Evolutionary conservation across 164 flowering plant genomes (phyloP), one percentile per base, ranked within the genome.

Genomic region (Sextonia rubra): DNA sequence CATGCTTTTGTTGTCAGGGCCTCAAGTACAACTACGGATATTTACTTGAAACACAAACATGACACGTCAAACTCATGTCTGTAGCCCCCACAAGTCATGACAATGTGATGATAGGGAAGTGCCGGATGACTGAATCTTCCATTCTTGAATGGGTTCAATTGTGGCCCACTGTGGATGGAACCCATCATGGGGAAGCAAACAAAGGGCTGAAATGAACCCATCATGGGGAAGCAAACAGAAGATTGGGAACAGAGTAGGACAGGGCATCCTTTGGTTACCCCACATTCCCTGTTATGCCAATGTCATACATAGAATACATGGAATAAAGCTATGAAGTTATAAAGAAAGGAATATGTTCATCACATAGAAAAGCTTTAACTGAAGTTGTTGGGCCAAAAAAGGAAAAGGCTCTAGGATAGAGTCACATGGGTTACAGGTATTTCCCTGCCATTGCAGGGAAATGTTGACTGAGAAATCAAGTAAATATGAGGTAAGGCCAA

Each of bases 251-350:
- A n/a, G 49, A 23, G 24, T 20, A 56, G 56, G 71, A n/a, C 63
- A 69, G 25, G 70, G 71, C 44, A 69, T 69, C 26, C 63, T 69
- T 69, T 69, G 71, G 56, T 69, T 23, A 47, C 62, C 63, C 71
- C 22, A 55, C 27, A 32, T 25, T 52, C 17, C 47, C 58, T 69
- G 3, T 26, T 20, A 3, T 29, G 9, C 67, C n/a, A 1, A 37
- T 37, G 44, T 37, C 44, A 37, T 37, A 37, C 44, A 37, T 37
- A 7, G 8, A 18, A 17, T 52, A 52, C 58, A 52, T 52, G 58
- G 58, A 22, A 61, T 61, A 61, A 61, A 61, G 64, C 29, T 61
- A 23, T 37, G 1, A 37, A 7, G 44, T 37, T 37, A 61, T 61
- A 24, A 61, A 61, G 27, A 61, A 11, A 15, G 30, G 67, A 15